Conservation (phyloP, 106 monocot species). For the Allium sativum region DNA sequence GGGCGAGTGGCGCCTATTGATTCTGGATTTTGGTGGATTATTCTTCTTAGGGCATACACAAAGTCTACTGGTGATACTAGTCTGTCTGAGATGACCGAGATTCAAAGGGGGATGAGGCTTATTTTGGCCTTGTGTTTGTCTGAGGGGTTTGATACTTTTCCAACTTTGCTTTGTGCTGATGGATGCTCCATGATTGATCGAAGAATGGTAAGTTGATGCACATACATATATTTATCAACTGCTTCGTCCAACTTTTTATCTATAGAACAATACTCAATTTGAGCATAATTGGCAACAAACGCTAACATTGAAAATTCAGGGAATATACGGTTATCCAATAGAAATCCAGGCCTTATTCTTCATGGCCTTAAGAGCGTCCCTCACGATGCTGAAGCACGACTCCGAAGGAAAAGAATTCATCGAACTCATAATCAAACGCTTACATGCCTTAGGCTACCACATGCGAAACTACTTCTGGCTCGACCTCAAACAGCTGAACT, state of each 20-base stretch:
- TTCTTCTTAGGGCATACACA: conserved; percentile 28
- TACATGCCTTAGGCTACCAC: conserved; percentile 41
- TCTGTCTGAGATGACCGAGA: conserved; percentile 21
- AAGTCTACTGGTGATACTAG: conserved; percentile 23
- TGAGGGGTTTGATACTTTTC: conserved; percentile 31
- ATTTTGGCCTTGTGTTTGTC: conserved; percentile 26
- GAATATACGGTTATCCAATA: conserved; percentile 42
- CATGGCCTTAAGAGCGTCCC: conserved; percentile 30
- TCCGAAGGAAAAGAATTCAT: conserved; percentile 24
- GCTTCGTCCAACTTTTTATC: too few relatives aligned
- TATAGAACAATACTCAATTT: too few relatives aligned
- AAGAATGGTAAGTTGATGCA: conserved; percentile 19
- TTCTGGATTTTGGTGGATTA: conserved; percentile 42
- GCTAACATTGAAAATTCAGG: conserved; percentile 9
- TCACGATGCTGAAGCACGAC: conserved; percentile 18
- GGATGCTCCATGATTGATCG: conserved; percentile 38
- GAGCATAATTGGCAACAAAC: neutral
- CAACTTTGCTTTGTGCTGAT: conserved; percentile 36
- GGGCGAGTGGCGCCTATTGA: conserved; percentile 28
- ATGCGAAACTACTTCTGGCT: conserved; percentile 36
- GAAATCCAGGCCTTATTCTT: conserved; percentile 47
- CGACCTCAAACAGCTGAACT: conserved; percentile 27
- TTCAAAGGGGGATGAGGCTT: conserved; percentile 34
- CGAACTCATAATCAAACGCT: conserved; percentile 16
- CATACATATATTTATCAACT: too few relatives aligned